Percentiles rank a stretch among this genome's conserved stretches.
These are phyloP conservation scores for Cubamyces lactineus DNA, from an alignment of 768 basidiomycete genomes.

Conservation along the genomic window DNA sequence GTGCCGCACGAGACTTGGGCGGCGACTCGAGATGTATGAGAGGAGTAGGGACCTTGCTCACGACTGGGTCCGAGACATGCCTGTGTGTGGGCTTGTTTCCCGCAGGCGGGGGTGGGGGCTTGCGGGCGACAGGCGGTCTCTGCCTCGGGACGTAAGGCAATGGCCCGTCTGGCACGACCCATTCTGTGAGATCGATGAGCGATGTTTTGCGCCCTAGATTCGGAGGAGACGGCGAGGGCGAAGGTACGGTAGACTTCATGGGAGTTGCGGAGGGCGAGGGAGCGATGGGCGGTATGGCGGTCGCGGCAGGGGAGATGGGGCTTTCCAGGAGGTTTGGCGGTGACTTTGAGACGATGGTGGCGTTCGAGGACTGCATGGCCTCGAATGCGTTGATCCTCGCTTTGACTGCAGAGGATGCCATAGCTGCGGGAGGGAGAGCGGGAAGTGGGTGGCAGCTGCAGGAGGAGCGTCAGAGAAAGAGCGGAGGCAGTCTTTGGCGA, in stretches of 20 bases:
- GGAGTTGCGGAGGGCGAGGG: conserved; percentile 36
- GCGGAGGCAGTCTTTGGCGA: neutral
- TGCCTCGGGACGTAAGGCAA: conserved; percentile 32
- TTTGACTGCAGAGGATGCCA: conserved; percentile 41
- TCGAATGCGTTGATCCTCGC: conserved; percentile 70
- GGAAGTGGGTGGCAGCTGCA: neutral
- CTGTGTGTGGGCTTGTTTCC: conserved; percentile 13
- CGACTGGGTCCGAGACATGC: conserved; percentile 30
- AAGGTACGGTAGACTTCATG: conserved; percentile 16
- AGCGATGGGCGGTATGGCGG: conserved; percentile 45
- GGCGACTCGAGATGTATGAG: conserved; percentile 61
- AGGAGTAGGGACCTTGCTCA: conserved; percentile 35
- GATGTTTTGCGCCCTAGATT: conserved; percentile 50
- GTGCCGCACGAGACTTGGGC: conserved; percentile 39
- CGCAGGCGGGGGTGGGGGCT: conserved; percentile 17
- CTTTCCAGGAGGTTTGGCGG: conserved; percentile 47
- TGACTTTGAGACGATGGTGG: conserved; percentile 29
- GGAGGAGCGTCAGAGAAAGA: neutral
- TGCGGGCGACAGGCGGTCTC: conserved; percentile 19
- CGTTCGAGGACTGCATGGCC: conserved; percentile 40
- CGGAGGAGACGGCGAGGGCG: conserved; percentile 33
- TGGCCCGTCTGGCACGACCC: conserved; percentile 68
- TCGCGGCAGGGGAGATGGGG: conserved; percentile 53
- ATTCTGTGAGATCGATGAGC: conserved; percentile 72
- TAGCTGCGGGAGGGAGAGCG: neutral